Evolutionary conservation across 140 eudicot species (phyloP).

Genomic region (Oenanthe javanica): DNA sequence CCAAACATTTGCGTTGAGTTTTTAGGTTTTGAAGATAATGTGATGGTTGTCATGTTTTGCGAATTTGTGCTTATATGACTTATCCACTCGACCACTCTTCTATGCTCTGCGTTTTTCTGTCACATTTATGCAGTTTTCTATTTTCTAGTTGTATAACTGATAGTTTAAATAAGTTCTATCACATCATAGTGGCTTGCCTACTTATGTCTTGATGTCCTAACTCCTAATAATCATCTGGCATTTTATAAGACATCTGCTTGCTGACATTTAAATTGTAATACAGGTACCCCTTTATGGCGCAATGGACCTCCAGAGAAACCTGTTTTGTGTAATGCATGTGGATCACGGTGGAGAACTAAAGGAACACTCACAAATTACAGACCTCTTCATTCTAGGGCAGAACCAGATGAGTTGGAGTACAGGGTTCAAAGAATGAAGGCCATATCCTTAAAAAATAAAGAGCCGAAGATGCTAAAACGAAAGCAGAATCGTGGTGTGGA

Average conservation of each 20-base stretch:
- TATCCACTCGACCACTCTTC: not conserved
- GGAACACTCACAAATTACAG: conserved; percentile 86
- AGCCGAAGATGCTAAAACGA: conserved; percentile 62
- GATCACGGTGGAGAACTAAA: conserved; percentile 98
- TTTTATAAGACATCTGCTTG: not conserved
- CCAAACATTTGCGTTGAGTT: not conserved
- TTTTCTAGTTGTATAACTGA: no score
- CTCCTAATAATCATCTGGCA: not conserved
- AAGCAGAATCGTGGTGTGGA: conserved; percentile 45
- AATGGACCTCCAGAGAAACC: conserved; percentile 99
- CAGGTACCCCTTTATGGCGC: conserved; percentile 99
- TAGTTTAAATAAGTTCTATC: no score
- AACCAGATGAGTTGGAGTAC: conserved; percentile 63
- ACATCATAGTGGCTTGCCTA: not conserved
- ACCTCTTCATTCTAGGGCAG: conserved; percentile 86
- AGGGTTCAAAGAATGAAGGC: conserved; percentile 52
- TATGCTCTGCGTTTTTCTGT: not conserved
- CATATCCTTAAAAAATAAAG: conserved; percentile 62
- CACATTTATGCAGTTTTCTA: not conserved
- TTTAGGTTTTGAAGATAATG: not conserved
- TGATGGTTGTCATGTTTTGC: not conserved
- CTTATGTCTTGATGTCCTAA: not conserved
- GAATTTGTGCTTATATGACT: not conserved
- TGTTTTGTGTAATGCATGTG: conserved; percentile 96
- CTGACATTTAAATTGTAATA: conserved; percentile 3